Evolutionary conservation across 129 eudicot genomes (phyloP), one percentile per base, ranked within the genome.

Genomic region (Tagetes erecta): DNA sequence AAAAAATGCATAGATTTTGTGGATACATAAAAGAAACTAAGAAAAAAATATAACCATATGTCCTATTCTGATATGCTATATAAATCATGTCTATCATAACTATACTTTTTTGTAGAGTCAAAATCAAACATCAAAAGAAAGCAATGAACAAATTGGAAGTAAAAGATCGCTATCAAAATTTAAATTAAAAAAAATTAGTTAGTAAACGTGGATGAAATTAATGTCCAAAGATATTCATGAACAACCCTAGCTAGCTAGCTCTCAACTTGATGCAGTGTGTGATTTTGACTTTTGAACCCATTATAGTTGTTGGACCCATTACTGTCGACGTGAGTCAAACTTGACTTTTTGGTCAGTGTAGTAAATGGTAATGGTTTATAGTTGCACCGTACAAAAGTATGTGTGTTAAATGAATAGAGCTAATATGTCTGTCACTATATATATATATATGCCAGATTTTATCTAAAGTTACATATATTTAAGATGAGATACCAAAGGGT

Each of bases 221-320:
- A 70, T 49, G 64, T 46, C 45, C 45, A 47, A 50, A 51, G n/a
- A 51, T 52, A 51, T 9, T 71, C 9, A 71, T 71, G 50, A 62
- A 78, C 37, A 9, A 6, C 5, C 6, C 30, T 46, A 38, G 36
- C 70, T 62, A n/a, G 5, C 30, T 46, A 38, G 36, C 70, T 62
- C 34, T 58, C 57, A 41, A 59, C 27, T 73, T 36, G 51, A 73
- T 59, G 42, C 35, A 45, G 9, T 8, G 3, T 64, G 52, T 41
- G 72, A 64, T 64, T 71, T 53, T 79, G 83, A 79, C 78, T 65
- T 52, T 13, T 2, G 42, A 78, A 60, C 6, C 67, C 76, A 78
- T 31, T 65, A 78, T 71, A 63, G 59, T 5, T 14, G 73, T 41
- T 64, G 68, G 67, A 72, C 78, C 62, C 14, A 72, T 79, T 64